These are phyloP conservation scores for Microsporum canis DNA, from an alignment of 2,329 filamentous ascomycete genomes.

Conservation along the genomic window DNA sequence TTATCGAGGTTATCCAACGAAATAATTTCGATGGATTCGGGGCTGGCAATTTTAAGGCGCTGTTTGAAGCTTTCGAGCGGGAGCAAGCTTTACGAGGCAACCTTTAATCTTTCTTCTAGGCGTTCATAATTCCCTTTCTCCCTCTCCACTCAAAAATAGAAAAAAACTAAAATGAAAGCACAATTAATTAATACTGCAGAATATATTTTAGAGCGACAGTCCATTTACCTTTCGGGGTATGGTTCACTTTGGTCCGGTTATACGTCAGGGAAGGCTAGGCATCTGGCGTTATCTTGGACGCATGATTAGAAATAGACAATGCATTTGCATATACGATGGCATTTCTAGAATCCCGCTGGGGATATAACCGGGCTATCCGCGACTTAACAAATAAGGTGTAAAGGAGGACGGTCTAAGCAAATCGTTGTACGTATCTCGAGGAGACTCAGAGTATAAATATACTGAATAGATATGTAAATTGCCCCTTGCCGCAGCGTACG, in stretches of 20 bases:
- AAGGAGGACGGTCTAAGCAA: background rate
- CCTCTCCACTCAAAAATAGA: background rate
- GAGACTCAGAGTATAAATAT: background rate
- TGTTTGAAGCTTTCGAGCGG: conserved; percentile 86
- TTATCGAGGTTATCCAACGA: conserved; percentile 85
- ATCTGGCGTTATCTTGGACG: background rate
- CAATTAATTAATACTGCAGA: background rate
- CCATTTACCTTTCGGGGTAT: background rate
- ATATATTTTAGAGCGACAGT: background rate
- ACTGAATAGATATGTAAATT: background rate
- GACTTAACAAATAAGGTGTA: background rate
- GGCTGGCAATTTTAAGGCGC: conserved; percentile 81
- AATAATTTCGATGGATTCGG: conserved; percentile 82
- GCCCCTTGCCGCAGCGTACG: background rate
- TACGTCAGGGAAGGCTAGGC: background rate
- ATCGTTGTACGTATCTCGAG: background rate
- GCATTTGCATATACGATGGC: background rate
- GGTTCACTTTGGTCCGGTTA: background rate
- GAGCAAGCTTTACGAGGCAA: conserved; percentile 78
- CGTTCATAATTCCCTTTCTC: background rate
- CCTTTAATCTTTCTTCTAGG: conserved; percentile 36
- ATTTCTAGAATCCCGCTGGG: background rate
- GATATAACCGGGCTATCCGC: background rate
- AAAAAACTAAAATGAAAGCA: too few relatives aligned
- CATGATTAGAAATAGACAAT: background rate